Percentiles rank a stretch among this genome's conserved stretches.
Conservation (phyloP, 805 yeast genomes). For the Hanseniaspora nectarophila region DNA sequence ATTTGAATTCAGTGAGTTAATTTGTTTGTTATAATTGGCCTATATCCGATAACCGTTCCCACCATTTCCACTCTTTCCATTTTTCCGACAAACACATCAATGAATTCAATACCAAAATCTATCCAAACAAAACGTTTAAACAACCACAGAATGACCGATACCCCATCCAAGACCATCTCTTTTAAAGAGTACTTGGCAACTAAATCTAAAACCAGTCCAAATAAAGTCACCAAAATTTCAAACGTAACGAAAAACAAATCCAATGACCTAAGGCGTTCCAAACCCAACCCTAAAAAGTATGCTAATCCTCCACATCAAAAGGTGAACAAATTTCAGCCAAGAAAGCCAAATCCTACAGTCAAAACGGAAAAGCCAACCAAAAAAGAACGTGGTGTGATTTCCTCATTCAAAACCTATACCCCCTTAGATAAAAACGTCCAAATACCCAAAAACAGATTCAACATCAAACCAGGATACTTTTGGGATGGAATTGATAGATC, state of each 20-base stretch:
- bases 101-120: too few relatives aligned
- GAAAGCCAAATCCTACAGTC: background rate
- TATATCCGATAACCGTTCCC: too few relatives aligned
- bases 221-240: background rate
- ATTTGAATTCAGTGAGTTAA: too few relatives aligned
- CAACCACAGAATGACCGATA: background rate
- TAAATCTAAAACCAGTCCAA: background rate
- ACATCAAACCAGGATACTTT: conserved; percentile 61
- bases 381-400: conserved; percentile 29
- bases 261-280: background rate
- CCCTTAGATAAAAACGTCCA: conserved; percentile 28
- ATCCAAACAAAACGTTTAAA: background rate
- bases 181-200: background rate
- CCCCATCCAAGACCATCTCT: background rate
- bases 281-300: background rate
- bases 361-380: background rate
- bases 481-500: conserved; percentile 93
- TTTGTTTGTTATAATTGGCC: too few relatives aligned
- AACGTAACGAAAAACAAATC: background rate
- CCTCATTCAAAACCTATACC: conserved; percentile 29
- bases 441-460: conserved; percentile 56
- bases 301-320: too few relatives aligned
- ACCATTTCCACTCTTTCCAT: too few relatives aligned
- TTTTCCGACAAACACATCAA: too few relatives aligned
- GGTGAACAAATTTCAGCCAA: background rate